Base-by-base conservation (phyloP, 768 basidiomycete genomes). In the Phaffia tasmanica region DNA sequence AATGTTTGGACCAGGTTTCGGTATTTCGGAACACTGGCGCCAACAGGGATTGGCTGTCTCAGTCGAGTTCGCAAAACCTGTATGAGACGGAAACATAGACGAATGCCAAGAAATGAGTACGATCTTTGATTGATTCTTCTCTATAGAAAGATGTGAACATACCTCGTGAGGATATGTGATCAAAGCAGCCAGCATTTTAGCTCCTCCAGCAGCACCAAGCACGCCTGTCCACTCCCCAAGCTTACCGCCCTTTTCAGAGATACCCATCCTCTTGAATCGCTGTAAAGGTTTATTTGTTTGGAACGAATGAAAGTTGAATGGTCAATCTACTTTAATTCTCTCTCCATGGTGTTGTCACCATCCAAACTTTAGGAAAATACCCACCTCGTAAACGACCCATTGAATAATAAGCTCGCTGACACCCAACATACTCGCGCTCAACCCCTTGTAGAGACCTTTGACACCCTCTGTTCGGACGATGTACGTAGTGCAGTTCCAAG, bases 101-200 rank as follows among this genome's bases (percentile, higher is more conserved):
- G 47, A 3, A 6, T 27, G 51, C 19, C 57, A 58, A 27, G 11
- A 19, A 58, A 58, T 7, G 19, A 21, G 21, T 23, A 9, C 16
- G 30, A 32, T 53, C 29, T 8, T 18, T n/a, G n/a, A n/a, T n/a
- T n/a, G n/a, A n/a, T n/a, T 14, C 19, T 30, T 50, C 19, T 32
- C 3, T 63, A 16, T 21, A 27, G 15, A 56, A 21, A 42, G 9
- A 35, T n/a, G 30, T 62, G 57, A 50, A 77, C 83, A 64, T 63
- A 91, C 94, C 82, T 99, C 94, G 72, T 99, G 95, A 54, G 95
- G 95, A 79, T 99, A 99, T 0, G 95, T 98, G 72, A 98, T 89
- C 48, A 97, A 77, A 71, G 86, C 91, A 0, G 95, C 95, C 18
- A 97, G 84, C 72, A 87, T 86, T 77, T 99, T 99, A 7, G 95